Conservation (phyloP, 108 stramenopile species). For the Cylindrotheca fusiformis region DNA sequence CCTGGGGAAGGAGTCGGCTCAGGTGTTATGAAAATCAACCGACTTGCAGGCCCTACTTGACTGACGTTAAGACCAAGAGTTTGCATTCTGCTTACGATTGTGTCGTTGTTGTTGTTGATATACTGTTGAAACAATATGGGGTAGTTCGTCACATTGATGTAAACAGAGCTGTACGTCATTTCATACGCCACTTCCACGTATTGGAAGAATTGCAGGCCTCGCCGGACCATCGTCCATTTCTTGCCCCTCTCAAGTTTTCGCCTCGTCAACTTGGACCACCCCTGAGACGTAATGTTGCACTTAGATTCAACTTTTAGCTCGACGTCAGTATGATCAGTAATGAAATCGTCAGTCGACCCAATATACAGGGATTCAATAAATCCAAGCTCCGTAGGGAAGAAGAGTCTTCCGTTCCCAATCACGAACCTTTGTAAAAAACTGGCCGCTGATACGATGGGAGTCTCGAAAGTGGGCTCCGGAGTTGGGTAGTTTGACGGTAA, state of each 20-base stretch:
- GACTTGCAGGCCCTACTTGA: background rate
- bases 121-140: constrained; percentile 40
- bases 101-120: constrained; percentile 41
- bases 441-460: background rate
- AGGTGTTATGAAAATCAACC: constrained; percentile 18
- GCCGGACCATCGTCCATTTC: background rate
- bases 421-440: constrained; percentile 29
- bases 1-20: constrained; percentile 18
- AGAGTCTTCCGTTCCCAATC: constrained; percentile 24
- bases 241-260: constrained; percentile 1
- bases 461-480: constrained; percentile 17
- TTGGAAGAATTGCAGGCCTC: constrained; percentile 7
- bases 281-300: constrained; percentile 5
- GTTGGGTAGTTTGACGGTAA: constrained; percentile 32
- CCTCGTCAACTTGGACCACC: background rate
- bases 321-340: background rate
- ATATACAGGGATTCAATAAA: constrained; percentile 24
- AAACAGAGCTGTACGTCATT: constrained; percentile 43
- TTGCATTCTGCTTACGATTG: constrained; percentile 41
- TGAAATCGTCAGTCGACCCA: constrained; percentile 32
- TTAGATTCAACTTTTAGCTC: background rate
- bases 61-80: constrained; percentile 38
- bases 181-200: constrained; percentile 28
- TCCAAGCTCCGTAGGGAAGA: constrained; percentile 10
- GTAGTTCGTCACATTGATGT: constrained; percentile 48